A percentile compares a stretch with the other conserved stretches of the same genome.
phyloP scores from a whole-genome alignment of 306 rosid genomes.

The Ziziphus jujuba region DNA sequence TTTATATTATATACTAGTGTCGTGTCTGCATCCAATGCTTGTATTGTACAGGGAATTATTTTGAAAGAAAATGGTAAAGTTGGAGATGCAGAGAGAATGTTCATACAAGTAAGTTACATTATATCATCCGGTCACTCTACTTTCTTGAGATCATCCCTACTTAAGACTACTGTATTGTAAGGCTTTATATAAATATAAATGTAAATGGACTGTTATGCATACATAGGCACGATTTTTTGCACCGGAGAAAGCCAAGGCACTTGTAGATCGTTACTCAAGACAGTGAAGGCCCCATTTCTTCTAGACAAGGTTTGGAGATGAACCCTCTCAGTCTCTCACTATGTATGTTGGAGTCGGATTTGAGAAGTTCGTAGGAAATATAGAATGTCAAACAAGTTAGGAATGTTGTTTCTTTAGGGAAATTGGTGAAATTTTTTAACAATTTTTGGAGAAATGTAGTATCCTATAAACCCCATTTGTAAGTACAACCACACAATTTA shows the following conservation, averaged over 20 bases:
- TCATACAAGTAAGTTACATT: constrained; percentile 86
- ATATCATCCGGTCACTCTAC: too few relatives aligned
- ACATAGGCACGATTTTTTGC: constrained; percentile 88
- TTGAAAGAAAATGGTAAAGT: constrained; percentile 71
- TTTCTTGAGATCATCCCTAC: constrained; percentile 17
- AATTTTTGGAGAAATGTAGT: too few relatives aligned
- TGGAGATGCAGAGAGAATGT: constrained; percentile 97
- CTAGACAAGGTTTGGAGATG: background rate
- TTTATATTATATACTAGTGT: background rate
- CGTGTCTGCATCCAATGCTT: background rate
- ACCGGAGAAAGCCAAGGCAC: constrained; percentile 78
- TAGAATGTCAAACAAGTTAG: too few relatives aligned
- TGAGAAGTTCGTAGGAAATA: too few relatives aligned
- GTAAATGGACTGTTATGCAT: background rate
- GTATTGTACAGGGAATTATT: constrained; percentile 72
- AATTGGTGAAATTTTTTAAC: too few relatives aligned
- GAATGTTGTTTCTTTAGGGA: too few relatives aligned
- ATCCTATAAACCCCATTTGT: too few relatives aligned
- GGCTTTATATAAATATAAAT: constrained; percentile 1
- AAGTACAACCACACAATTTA: too few relatives aligned
- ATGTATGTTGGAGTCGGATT: too few relatives aligned
- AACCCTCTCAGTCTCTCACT: background rate
- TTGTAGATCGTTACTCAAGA: constrained; percentile 74
- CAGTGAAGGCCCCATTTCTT: background rate
- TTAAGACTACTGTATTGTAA: constrained; percentile 3